A percentile compares a stretch with the other conserved stretches of the same genome.
phyloP scores from a whole-genome alignment of 805 yeast genomes.

The Lipomyces kockii region DNA sequence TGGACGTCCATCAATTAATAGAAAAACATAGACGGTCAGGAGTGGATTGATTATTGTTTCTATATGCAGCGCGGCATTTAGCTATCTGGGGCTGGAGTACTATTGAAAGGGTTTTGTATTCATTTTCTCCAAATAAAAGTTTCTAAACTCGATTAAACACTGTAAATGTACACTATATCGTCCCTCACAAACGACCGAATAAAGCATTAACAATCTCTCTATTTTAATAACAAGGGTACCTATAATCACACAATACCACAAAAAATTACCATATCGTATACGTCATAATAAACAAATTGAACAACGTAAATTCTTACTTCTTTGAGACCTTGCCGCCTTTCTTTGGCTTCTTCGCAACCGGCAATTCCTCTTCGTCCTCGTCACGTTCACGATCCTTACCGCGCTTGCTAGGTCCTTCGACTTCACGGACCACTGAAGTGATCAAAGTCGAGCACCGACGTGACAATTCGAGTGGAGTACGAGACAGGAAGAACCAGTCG shows the following conservation, averaged over 20 bases:
- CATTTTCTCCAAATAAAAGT: background rate
- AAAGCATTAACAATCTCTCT: background rate
- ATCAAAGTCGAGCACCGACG: slow-evolving; percentile 82
- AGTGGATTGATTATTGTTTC: background rate
- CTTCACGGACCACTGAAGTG: slow-evolving; percentile 74
- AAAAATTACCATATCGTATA: background rate
- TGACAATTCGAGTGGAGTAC: slow-evolving; percentile 75
- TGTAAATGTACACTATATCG: background rate
- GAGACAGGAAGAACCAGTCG: slow-evolving; percentile 83
- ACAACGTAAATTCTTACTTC: background rate
- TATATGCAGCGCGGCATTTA: background rate
- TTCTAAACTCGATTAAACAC: background rate
- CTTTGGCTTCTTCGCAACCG: slow-evolving; percentile 25
- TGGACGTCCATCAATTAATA: slow-evolving; percentile 8
- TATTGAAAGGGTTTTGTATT: background rate
- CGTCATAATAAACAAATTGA: background rate
- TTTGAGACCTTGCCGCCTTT: slow-evolving; percentile 5
- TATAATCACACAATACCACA: background rate
- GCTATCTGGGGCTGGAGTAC: background rate
- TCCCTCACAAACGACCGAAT: background rate
- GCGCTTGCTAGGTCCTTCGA: slow-evolving; percentile 48
- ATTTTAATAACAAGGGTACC: background rate
- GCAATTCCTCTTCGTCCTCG: slow-evolving; percentile 28
- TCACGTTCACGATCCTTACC: slow-evolving; percentile 26
- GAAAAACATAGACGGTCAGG: background rate